Percentiles rank a stretch among this genome's conserved stretches.
Conservation (phyloP, 345 rosid genomes). For the Firmiana major region DNA sequence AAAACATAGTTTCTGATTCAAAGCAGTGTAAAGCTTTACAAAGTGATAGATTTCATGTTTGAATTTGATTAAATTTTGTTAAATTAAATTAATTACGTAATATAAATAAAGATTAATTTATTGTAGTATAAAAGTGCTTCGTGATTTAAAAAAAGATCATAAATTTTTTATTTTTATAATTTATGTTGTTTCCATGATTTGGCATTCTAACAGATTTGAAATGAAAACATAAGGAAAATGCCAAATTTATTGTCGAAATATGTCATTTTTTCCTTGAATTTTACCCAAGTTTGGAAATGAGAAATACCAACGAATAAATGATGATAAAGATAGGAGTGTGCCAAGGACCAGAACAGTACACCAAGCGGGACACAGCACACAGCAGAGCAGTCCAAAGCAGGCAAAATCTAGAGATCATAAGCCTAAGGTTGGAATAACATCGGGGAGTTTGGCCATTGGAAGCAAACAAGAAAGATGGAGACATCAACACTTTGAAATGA, state of each 20-base stretch:
- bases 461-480: conserved; percentile 28
- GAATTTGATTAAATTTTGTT: no score
- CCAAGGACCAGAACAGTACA: not conserved
- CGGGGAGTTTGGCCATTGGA: not conserved
- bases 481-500: conserved; percentile 7
- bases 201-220: not conserved
- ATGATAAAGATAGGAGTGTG: not conserved
- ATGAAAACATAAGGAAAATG: not conserved
- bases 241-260: not conserved
- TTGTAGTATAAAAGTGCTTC: no score
- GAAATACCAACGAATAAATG: not conserved
- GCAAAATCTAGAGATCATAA: conserved; percentile 11
- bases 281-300: not conserved
- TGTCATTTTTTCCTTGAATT: not conserved
- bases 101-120: no score
- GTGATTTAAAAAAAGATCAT: no score
- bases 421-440: not conserved
- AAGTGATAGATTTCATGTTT: no score
- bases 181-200: no score
- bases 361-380: not conserved
- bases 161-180: no score
- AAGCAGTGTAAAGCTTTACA: no score
- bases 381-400: conserved; percentile 7
- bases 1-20: not conserved
- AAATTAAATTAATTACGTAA: no score